Evolutionary conservation across 129 eudicot genomes (phyloP), one percentile per base, ranked within the genome.

Genomic region (Tagetes patula): DNA sequence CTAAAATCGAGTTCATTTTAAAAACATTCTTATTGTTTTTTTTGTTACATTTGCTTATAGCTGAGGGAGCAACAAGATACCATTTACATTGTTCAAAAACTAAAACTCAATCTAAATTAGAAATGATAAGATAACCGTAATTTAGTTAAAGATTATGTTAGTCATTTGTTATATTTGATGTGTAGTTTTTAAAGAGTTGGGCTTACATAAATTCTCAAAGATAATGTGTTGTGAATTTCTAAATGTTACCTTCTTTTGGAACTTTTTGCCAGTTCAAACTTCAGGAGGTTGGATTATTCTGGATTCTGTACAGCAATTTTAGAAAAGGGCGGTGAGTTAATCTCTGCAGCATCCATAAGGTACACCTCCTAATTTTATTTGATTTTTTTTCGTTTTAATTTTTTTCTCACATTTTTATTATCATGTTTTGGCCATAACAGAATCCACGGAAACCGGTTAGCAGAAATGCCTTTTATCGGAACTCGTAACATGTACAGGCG

Each of bases 391-490:
- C 42, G 31, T 49, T 40, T 50, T 8, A 53, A 4, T 38, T 39
- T 71, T 27, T 52, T 71, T 71, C 50, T 71, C 65, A 53, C 75
- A 39, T 4, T 10, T 40, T 54, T 13, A 20, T 20, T 5, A 34
- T 14, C 38, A 34, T 54, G 12, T 54, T 71, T 5, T 62, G 47
- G 64, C 65, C 8, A 58, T 49, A 41, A 70, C 71, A 94, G 99
- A 85, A 84, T 94, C 60, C 99, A 83, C 68, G 99, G 97, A 71
- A 81, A 81, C 65, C 85, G 42, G 39, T 81, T 94, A 78, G 99
- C 99, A 14, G 99, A 94, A 87, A 94, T 94, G 99, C 99, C 97
- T 33, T 94, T 94, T 78, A 88, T 94, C 47, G 99, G 93, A 75
- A 94, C 99, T 59, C 93, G 99, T 40, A 69, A 82, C 71, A 79